phyloP scores from a whole-genome alignment of 805 yeast species.

The Teunomyces cretensis region DNA sequence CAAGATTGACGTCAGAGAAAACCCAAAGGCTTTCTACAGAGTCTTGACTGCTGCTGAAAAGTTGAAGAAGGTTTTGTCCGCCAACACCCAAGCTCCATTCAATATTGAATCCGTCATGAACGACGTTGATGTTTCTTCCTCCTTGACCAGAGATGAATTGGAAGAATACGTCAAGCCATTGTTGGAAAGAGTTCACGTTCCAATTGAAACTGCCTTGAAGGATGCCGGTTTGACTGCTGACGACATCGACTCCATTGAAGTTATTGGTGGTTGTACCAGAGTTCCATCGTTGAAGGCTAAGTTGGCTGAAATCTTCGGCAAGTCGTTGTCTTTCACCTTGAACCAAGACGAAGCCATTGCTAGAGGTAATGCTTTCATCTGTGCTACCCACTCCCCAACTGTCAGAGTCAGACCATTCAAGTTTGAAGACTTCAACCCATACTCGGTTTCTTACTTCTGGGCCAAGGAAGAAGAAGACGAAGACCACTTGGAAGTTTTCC shows the following conservation, averaged over 20 bases:
- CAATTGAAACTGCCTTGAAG: slow-evolving; percentile 78
- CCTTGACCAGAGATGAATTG: slow-evolving; percentile 85
- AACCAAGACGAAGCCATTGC: slow-evolving; percentile 99
- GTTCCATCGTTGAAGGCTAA: slow-evolving; percentile 89
- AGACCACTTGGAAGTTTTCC: slow-evolving; percentile 94
- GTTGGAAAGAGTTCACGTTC: slow-evolving; percentile 70
- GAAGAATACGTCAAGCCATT: slow-evolving; percentile 87
- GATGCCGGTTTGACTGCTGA: slow-evolving; percentile 71
- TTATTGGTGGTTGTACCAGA: slow-evolving; percentile 98
- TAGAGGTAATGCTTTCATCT: slow-evolving; percentile 97
- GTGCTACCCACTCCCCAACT: slow-evolving; percentile 99
- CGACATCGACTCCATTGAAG: slow-evolving; percentile 88
- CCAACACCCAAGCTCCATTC: slow-evolving; percentile 92
- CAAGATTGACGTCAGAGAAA: slow-evolving; percentile 87
- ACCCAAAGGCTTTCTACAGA: slow-evolving; percentile 95
- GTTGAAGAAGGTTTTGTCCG: slow-evolving; percentile 93
- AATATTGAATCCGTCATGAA: slow-evolving; percentile 95
- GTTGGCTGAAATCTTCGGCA: slow-evolving; percentile 69
- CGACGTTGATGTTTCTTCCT: slow-evolving; percentile 92
- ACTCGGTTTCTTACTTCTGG: slow-evolving; percentile 94
- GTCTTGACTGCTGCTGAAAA: slow-evolving; percentile 88
- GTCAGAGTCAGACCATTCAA: slow-evolving; percentile 98
- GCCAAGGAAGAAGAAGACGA: slow-evolving; percentile 90
- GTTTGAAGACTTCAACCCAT: slow-evolving; percentile 90
- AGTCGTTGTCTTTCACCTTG: slow-evolving; percentile 82